These are phyloP conservation scores for Lanmaoa rubissima DNA, from an alignment of 768 basidiomycete genomes.

Conservation along the genomic window DNA sequence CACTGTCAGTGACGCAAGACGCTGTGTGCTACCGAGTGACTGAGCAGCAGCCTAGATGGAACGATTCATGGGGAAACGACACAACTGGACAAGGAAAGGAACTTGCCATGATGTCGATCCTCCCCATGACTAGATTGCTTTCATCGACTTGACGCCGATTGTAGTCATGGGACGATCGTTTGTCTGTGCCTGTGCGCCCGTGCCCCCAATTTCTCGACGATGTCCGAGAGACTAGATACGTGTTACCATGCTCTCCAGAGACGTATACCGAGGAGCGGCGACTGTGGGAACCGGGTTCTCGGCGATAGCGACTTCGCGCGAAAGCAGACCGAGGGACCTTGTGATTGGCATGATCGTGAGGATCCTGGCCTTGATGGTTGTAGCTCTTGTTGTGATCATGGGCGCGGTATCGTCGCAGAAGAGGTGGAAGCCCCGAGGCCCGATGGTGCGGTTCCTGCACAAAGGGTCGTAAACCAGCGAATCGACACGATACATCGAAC, in stretches of 20 bases:
- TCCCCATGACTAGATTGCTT: conserved; percentile 37
- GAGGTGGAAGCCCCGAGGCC: conserved; percentile 13
- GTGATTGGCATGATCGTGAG: conserved; percentile 1
- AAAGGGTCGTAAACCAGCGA: not conserved
- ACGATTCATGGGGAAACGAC: not conserved
- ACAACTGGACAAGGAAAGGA: not conserved
- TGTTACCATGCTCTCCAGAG: conserved; percentile 25
- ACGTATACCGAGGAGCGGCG: conserved; percentile 26
- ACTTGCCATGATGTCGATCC: conserved; percentile 50
- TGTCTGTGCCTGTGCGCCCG: not conserved
- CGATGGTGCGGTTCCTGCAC: conserved; percentile 1
- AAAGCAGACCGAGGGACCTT: conserved; percentile 17
- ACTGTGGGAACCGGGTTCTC: conserved; percentile 2
- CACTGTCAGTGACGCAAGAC: conserved; percentile 23
- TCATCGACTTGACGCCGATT: conserved; percentile 14
- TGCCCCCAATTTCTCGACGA: not conserved
- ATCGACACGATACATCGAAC: not conserved
- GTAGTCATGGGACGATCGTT: not conserved
- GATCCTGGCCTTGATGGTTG: not conserved
- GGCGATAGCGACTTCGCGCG: conserved; percentile 21
- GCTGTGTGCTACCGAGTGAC: conserved; percentile 3
- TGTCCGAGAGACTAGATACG: conserved; percentile 25
- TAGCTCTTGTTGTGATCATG: not conserved
- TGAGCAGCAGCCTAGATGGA: conserved; percentile 6
- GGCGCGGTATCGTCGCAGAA: conserved; percentile 11